Conservation (phyloP, 768 basidiomycete species). For the Mycena maculata region DNA sequence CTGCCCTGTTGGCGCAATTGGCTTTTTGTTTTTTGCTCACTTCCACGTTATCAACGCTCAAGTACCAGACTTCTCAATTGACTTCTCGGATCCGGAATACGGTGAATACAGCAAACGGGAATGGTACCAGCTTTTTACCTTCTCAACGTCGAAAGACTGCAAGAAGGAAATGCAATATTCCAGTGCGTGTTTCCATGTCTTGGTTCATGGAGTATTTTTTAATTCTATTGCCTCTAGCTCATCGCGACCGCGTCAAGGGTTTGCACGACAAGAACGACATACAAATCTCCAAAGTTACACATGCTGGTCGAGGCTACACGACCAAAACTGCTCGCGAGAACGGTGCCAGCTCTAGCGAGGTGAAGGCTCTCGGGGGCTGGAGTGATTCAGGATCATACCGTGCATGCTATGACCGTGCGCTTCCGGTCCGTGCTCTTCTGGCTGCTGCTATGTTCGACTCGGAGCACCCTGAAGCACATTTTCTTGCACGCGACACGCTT, state of each 20-base stretch:
- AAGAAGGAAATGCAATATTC: slow-evolving; percentile 1
- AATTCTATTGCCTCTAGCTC: slow-evolving; percentile 34
- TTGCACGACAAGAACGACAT: slow-evolving; percentile 41
- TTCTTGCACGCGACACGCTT: slow-evolving; percentile 36
- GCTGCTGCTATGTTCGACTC: slow-evolving; percentile 47
- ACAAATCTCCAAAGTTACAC: slow-evolving; percentile 42
- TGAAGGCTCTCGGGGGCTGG: slow-evolving; percentile 50
- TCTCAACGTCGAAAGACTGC: neutral
- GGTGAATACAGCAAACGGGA: neutral
- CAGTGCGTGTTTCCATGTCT: neutral
- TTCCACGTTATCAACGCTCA: slow-evolving; percentile 43
- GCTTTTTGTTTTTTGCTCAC: slow-evolving; percentile 41
- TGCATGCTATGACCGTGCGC: slow-evolving; percentile 42
- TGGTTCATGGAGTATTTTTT: neutral
- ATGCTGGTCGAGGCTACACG: slow-evolving; percentile 43
- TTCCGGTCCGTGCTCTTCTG: slow-evolving; percentile 44
- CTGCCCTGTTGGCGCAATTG: slow-evolving; percentile 44
- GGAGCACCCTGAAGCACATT: slow-evolving; percentile 40
- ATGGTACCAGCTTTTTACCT: neutral
- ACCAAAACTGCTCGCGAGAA: slow-evolving; percentile 44
- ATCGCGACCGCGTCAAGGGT: slow-evolving; percentile 39
- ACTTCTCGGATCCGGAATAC: slow-evolving; percentile 38
- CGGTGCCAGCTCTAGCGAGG: slow-evolving; percentile 40
- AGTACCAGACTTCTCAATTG: slow-evolving; percentile 39
- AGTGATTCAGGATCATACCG: slow-evolving; percentile 40